Base-by-base conservation (phyloP, 352 stramenopile species). In the Globisporangium perplexum region DNA sequence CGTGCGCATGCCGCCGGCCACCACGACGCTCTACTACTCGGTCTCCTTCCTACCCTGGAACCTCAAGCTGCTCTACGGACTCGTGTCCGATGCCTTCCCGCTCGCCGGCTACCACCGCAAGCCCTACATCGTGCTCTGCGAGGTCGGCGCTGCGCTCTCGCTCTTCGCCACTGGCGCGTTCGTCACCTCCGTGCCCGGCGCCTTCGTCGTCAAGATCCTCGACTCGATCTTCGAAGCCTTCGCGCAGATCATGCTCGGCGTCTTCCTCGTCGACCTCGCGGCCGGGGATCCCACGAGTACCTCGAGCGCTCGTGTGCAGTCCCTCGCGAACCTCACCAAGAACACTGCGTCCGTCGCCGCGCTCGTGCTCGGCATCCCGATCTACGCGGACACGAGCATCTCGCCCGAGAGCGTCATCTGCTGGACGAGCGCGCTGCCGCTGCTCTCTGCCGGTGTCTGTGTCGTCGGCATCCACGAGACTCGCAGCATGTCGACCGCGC, bases 41-140 rank as follows among this genome's bases (percentile, higher is more conserved):
- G 65, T 88, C 61, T 65, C 75, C 26, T 93, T 93, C 68, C 85
- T 93, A 60, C 82, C 82, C 10, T 93, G 82, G 82, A 90, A 93
- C 68, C 65, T 90, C 66, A 93, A 93, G 68, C 82, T 79, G 36
- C 70, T 93, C 52, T 93, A 93, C 57, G 82, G 78, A 0, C 66
- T 89, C 28, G 62, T 93, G 41, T 90, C 79, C 28, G 82, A 93
- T 71, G 77, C 75, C 49, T 69, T 87, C 24, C 79, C 82, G 30
- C 69, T 93, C 60, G 74, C 68, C 6, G 77, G 82, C 23, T 90
- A 88, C 66, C 77, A 74, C 51, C 82, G 77, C 69, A 93, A 90
- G 77, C 77, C 74, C 3, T 93, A 93, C 72, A 93, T 90, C 56
- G 53, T 84, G 17, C 31, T 90, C 10, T 93, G 79, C 30, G 82